Base-by-base conservation (phyloP, 257 asterid genomes). In the Solanum habrochaites region DNA sequence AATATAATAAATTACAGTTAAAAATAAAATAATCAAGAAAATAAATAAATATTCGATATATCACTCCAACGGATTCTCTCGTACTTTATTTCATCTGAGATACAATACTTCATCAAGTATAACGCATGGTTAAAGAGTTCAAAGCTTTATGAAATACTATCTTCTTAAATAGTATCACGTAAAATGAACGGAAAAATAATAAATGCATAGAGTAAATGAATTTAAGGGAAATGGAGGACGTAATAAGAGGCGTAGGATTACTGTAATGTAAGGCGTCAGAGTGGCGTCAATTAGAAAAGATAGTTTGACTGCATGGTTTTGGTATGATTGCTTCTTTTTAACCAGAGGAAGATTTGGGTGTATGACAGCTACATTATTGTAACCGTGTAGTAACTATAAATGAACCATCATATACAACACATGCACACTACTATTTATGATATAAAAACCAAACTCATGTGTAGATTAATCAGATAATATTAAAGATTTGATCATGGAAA, bases 211-310 rank as follows among this genome's bases (percentile, higher is more conserved):
- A 2, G 60, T 16, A 52, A 14, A 86, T 64, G 25, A 42, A 83
- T 83, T 89, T 52, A 23, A 85, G n/a, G 56, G 12, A 6, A 2
- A 7, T 80, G 69, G 8, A 42, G 39, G 14, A 40, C 25, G 27
- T 58, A 58, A 25, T 80, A 47, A 62, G 56, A 82, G 90, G 89
- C 92, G 92, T 90, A 70, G 70, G 93, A 92, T 92, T 88, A 89
- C 85, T 75, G 87, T 83, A 21, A 77, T 75, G 69, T 32, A 85
- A 90, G 85, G 87, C 93, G 93, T 93, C 95, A 93, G 85, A 69
- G 73, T 90, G 85, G 82, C 94, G 91, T 92, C 91, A 86, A 87
- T 25, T 4, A 67, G 91, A 91, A 92, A 91, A 83, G 94, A 85
- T 88, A 82, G 93, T 89, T 92, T 87, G 93, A 88, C 91, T 83